Evolutionary conservation across 345 rosid genomes (phyloP), one percentile per base, ranked within the genome.

Genomic region (Eucalyptus regnans): DNA sequence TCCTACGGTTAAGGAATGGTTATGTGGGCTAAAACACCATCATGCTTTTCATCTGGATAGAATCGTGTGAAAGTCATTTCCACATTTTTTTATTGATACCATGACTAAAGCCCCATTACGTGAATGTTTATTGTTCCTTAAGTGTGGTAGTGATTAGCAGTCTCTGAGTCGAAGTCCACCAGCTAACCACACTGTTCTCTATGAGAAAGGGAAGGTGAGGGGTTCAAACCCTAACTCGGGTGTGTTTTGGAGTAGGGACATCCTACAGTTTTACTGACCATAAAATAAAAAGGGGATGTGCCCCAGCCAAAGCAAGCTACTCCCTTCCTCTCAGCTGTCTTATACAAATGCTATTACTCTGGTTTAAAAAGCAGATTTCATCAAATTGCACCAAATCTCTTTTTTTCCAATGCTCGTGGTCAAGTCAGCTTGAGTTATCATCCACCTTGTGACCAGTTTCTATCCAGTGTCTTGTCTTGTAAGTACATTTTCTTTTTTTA

Each of bases 281-380:
- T 18, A 3, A 20, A 41, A 76, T 5, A 71, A 5, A 5, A 71
- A 0, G 20, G 6, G 0, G 4, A 33, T 0, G 7, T 71, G 2
- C 14, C 27, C 83, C 48, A 76, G 84, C 48, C 84, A 41, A 76
- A 76, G 84, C 48, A 76, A 76, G 29, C 83, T 76, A 41, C 84
- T 76, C 29, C 29, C 29, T 76, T 6, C 84, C 15, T 41, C 48
- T 76, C 15, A 76, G 20, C 48, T 76, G 84, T 76, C 48, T 76
- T 20, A 10, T 76, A 76, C 84, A 41, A 76, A 33, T 71, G 84
- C 23, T 41, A 76, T 16, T 15, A 64, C 84, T 76, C 48, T 76
- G 84, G 48, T 41, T 76, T 44, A 37, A 76, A 20, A 76, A 20
- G 84, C 84, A 20, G 84, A 76, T 76, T 37, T 41, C 48, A 11